Evolutionary conservation across 2,329 filamentous ascomycete genomes (phyloP), one percentile per base, ranked within the genome.

Genomic region (Fusarium avenaceum): DNA sequence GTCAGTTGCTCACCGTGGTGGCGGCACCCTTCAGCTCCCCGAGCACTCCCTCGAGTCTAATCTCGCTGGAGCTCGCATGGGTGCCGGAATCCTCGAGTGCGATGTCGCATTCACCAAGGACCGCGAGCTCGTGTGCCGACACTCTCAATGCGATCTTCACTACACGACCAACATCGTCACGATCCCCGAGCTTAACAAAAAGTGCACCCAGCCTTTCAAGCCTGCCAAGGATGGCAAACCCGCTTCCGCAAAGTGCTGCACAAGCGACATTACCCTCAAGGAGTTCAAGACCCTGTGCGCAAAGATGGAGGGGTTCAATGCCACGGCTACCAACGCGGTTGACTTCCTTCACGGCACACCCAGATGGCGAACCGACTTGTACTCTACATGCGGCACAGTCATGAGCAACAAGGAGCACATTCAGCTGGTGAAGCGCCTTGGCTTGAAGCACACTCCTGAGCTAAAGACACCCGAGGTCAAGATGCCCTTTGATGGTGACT

Each of bases 201-300:
- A 91, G 78, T 91, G 89, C 79, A 86, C 84, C 4, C 75, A 78
- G 52, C 88, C 87, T 1, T 92, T 92, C 77, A 77, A 76, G n/a
- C 86, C 89, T 0, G 84, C 87, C 6, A 76, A 76, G 17, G 79
- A 82, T 64, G 86, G 83, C 52, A 72, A 70, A 56, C 73, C 81
- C 1, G 90, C 90, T 2, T 82, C 80, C 17, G 90, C 89, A 14
- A 86, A 86, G 68, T 92, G 90, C 82, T 92, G 90, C 82, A 92
- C 90, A 4, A 88, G 85, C 70, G 90, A 92, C 74, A 86, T 92
- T 73, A 92, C 90, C 1, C 79, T 90, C 35, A 82, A 82, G 45
- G 90, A 92, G 78, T 92, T 87, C 82, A 87, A 88, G 77, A 81
- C 84, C 7, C 85, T 92, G 7, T 92, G 90, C 79, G 85, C 85